phyloP scores from a whole-genome alignment of 176 grass and related monocot species.

The Bothriochloa decipiens region DNA sequence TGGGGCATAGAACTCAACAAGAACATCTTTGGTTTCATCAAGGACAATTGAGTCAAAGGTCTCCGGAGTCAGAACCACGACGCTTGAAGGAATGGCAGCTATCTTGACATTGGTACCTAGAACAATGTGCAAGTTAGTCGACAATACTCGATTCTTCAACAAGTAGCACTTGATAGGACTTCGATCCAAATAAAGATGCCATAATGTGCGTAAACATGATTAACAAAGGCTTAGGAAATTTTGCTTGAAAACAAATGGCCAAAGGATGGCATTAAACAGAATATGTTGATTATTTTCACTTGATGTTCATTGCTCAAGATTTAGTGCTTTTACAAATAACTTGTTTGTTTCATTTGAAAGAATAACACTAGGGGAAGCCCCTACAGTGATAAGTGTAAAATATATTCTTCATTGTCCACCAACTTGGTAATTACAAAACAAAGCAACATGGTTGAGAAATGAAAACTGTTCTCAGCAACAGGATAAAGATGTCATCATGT shows the following conservation, averaged over 20 bases:
- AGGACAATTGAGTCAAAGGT: constrained; percentile 84
- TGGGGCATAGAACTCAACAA: constrained; percentile 99
- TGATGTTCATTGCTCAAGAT: background rate
- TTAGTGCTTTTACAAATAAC: background rate
- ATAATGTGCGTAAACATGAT: background rate
- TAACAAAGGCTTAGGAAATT: background rate
- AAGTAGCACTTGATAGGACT: background rate
- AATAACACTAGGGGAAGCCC: background rate
- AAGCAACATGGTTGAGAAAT: constrained; percentile 9
- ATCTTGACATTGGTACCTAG: constrained; percentile 94
- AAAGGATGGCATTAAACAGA: constrained; percentile 1
- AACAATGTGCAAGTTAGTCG: constrained; percentile 28
- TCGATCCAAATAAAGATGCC: constrained; percentile 11
- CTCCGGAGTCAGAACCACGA: constrained; percentile 69
- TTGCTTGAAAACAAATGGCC: background rate
- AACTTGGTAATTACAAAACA: background rate
- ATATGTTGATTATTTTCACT: background rate
- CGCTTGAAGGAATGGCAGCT: constrained; percentile 76
- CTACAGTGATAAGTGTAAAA: background rate
- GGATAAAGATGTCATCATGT: too few species aligned
- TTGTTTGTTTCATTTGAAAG: background rate
- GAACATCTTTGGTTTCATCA: constrained; percentile 95
- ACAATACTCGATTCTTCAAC: background rate
- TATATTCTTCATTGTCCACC: background rate
- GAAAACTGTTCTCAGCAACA: constrained; percentile 9